These are phyloP conservation scores for Podosphaera fusca DNA, from an alignment of 2,329 filamentous ascomycete species.

Conservation along the genomic window DNA sequence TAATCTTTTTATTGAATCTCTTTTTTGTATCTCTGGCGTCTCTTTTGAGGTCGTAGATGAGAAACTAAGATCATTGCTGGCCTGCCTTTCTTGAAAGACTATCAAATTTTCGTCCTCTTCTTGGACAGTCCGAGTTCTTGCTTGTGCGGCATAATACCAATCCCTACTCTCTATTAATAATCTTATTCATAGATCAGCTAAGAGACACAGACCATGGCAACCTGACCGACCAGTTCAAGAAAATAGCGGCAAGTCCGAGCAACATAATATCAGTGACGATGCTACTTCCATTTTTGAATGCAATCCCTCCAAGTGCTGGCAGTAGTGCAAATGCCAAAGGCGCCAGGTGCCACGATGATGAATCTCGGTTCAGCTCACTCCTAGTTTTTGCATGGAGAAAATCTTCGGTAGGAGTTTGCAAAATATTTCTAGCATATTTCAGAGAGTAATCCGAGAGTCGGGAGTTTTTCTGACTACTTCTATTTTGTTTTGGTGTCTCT, in stretches of 20 bases:
- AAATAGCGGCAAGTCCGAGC: conserved; percentile 56
- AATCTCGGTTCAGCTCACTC: conserved; percentile 22
- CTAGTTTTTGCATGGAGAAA: conserved; percentile 35
- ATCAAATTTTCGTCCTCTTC: conserved; percentile 18
- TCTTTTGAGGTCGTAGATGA: conserved; percentile 12
- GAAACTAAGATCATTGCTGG: conserved; percentile 15
- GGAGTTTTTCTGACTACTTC: conserved; percentile 42
- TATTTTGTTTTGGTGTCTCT: neutral
- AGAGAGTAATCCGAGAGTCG: conserved; percentile 56
- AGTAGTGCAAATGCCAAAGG: conserved; percentile 66
- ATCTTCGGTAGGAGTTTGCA: conserved; percentile 45
- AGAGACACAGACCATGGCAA: conserved; percentile 49
- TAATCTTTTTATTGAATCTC: neutral
- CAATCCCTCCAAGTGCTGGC: conserved; percentile 60
- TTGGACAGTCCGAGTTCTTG: conserved; percentile 27
- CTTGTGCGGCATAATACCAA: conserved; percentile 53
- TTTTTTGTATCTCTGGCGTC: conserved; percentile 9
- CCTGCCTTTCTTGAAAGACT: conserved; percentile 23
- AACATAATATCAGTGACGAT: conserved; percentile 72
- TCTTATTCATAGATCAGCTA: neutral
- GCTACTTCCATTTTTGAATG: conserved; percentile 66
- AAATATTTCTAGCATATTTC: conserved; percentile 38
- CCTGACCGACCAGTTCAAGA: conserved; percentile 79
- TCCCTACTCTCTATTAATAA: conserved; percentile 23
- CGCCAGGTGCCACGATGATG: conserved; percentile 54